Evolutionary conservation across 495 filamentous ascomycete species (phyloP).

Genomic region (Aspergillus kassunensis): DNA sequence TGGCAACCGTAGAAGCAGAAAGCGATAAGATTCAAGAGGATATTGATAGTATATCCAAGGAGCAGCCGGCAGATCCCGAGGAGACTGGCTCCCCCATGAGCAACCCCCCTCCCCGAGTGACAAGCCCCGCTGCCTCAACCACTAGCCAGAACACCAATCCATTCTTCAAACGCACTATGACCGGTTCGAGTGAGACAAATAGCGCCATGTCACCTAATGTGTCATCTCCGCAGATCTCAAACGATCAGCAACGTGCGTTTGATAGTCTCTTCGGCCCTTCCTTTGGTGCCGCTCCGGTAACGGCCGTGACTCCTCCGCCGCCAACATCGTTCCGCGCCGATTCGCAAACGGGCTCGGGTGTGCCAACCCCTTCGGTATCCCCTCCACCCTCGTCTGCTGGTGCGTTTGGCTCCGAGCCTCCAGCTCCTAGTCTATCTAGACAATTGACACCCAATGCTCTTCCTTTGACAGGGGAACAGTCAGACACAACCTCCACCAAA

Average conservation of each 20-base stretch:
- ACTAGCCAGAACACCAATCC: slow-evolving; percentile 80
- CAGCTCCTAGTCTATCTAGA: slow-evolving; percentile 60
- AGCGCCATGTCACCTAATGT: slow-evolving; percentile 51
- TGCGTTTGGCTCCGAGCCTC: slow-evolving; percentile 40
- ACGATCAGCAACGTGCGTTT: slow-evolving; percentile 65
- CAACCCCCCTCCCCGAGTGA: slow-evolving; percentile 43
- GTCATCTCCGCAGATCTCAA: slow-evolving; percentile 37
- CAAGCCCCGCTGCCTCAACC: slow-evolving; percentile 69
- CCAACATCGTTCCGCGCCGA: slow-evolving; percentile 67
- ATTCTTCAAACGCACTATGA: slow-evolving; percentile 74
- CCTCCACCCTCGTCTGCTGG: slow-evolving; percentile 52
- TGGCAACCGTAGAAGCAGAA: slow-evolving; percentile 82
- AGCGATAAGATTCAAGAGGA: slow-evolving; percentile 78
- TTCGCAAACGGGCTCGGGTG: slow-evolving; percentile 30
- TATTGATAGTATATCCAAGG: slow-evolving; percentile 63
- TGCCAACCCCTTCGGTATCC: slow-evolving; percentile 59
- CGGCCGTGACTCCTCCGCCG: slow-evolving; percentile 47
- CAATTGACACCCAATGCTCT: slow-evolving; percentile 71
- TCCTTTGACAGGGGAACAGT: slow-evolving; percentile 62
- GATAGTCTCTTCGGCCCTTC: slow-evolving; percentile 87
- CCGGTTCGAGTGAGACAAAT: slow-evolving; percentile 53
- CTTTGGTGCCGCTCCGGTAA: slow-evolving; percentile 47
- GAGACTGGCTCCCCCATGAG: slow-evolving; percentile 36
- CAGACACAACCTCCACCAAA: slow-evolving; percentile 71
- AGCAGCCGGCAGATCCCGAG: slow-evolving; percentile 27